Conservation (phyloP, 345 rosid genomes). For the Noccaea caerulescens region DNA sequence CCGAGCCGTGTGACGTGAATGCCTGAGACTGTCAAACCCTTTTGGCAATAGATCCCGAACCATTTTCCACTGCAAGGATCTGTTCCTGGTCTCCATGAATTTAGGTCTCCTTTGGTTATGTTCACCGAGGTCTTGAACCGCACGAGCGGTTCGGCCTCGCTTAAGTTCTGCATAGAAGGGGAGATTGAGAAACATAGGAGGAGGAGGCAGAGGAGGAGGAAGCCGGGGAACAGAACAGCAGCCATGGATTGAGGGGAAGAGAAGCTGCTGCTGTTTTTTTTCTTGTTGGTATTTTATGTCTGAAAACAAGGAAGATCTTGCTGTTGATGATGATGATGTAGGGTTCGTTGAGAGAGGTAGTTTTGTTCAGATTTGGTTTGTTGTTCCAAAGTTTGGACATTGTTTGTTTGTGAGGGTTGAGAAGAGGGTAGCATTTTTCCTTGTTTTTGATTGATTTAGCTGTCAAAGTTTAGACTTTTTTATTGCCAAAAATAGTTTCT, state of each 20-base stretch:
- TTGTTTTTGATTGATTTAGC: conserved; percentile 20
- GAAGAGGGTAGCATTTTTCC: conserved; percentile 16
- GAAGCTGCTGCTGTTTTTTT: conserved; percentile 31
- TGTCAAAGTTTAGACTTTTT: conserved; percentile 26
- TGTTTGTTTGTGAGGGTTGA: conserved; percentile 41
- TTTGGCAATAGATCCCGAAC: conserved; percentile 62
- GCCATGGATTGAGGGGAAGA: conserved; percentile 40
- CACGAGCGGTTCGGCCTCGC: conserved; percentile 40
- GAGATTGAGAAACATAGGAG: conserved; percentile 31
- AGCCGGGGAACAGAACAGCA: conserved; percentile 25
- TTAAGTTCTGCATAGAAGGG: conserved; percentile 40
- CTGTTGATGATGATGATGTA: conserved; percentile 18
- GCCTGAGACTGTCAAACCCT: conserved; percentile 54
- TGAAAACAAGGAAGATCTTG: conserved; percentile 16
- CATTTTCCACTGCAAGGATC: conserved; percentile 64
- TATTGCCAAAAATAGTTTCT: conserved; percentile 36
- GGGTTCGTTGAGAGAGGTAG: conserved; percentile 20
- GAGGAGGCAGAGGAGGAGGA: conserved; percentile 15
- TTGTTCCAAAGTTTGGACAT: conserved; percentile 40
- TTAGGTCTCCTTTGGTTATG: conserved; percentile 46
- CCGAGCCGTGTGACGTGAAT: conserved; percentile 59
- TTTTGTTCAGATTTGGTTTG: conserved; percentile 40
- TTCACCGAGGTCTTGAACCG: conserved; percentile 39
- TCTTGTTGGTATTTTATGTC: conserved; percentile 19
- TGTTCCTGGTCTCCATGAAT: conserved; percentile 62